phyloP scores from a whole-genome alignment of 805 yeast species.

The Candida silvicultrix region DNA sequence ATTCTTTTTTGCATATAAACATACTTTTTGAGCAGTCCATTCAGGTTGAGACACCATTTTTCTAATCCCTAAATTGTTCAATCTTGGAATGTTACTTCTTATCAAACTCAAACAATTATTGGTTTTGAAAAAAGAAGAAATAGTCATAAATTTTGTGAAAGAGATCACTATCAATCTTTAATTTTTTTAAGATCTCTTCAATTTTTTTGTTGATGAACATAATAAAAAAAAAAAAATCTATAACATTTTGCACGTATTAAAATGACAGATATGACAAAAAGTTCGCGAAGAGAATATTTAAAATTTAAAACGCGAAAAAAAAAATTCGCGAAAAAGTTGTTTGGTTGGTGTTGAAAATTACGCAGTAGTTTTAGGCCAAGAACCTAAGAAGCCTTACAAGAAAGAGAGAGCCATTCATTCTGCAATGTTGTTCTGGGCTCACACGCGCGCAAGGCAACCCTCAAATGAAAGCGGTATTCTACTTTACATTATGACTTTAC shows the following conservation, averaged over 20 bases:
- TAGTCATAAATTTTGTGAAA: neutral
- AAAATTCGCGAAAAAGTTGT: no score
- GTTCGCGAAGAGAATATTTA: no score
- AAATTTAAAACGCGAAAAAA: no score
- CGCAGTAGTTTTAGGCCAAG: no score
- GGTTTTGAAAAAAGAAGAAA: slow-evolving; percentile 2
- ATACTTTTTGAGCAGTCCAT: slow-evolving; percentile 24
- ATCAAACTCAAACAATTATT: slow-evolving; percentile 6
- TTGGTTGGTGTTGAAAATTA: no score
- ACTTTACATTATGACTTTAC: no score
- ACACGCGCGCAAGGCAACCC: no score
- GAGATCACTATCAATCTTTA: neutral
- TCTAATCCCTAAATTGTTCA: slow-evolving; percentile 7
- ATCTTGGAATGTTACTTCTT: slow-evolving; percentile 3
- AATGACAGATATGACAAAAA: neutral
- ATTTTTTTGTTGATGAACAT: neutral
- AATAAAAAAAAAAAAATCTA: neutral
- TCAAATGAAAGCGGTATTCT: no score
- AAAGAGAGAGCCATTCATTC: no score
- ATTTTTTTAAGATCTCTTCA: neutral
- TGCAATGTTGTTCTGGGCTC: no score
- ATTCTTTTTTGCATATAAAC: no score
- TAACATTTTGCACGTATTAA: neutral
- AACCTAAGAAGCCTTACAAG: no score
- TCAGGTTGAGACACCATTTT: slow-evolving; percentile 24